Conservation (phyloP, 2,329 filamentous ascomycete species). For the Pseudogymnoascus sp. region DNA sequence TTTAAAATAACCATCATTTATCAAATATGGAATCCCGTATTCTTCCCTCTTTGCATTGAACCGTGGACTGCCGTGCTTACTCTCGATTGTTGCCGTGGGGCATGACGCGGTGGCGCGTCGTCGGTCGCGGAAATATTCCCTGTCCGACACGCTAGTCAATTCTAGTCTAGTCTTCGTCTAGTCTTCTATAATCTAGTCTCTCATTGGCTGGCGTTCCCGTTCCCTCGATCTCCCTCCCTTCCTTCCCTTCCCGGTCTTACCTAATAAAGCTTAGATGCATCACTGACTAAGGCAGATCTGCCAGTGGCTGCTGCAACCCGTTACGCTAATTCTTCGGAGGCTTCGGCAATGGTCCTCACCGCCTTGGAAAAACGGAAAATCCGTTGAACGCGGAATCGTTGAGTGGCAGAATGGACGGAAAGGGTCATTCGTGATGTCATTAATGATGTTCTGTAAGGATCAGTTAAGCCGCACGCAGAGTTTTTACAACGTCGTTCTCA, state of each 20-base stretch:
- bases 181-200: too few species aligned
- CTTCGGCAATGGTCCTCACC: neutral
- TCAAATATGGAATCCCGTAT: neutral
- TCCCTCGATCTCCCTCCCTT: neutral
- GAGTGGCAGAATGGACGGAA: neutral
- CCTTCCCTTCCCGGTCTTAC: neutral
- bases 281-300: neutral
- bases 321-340: neutral
- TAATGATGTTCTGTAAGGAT: neutral
- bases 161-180: too few species aligned
- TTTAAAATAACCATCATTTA: neutral
- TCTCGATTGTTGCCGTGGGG: neutral
- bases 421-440: neutral
- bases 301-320: neutral
- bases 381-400: neutral
- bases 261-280: neutral
- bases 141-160: neutral
- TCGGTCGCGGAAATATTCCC: conserved; percentile 7
- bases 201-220: neutral
- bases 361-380: neutral
- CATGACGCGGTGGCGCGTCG: neutral
- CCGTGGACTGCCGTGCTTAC: neutral
- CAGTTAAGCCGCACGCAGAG: neutral
- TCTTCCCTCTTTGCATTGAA: neutral
- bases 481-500: neutral